Conservation (phyloP, 2,329 filamentous ascomycete species). For the Scorias spongiosa region DNA sequence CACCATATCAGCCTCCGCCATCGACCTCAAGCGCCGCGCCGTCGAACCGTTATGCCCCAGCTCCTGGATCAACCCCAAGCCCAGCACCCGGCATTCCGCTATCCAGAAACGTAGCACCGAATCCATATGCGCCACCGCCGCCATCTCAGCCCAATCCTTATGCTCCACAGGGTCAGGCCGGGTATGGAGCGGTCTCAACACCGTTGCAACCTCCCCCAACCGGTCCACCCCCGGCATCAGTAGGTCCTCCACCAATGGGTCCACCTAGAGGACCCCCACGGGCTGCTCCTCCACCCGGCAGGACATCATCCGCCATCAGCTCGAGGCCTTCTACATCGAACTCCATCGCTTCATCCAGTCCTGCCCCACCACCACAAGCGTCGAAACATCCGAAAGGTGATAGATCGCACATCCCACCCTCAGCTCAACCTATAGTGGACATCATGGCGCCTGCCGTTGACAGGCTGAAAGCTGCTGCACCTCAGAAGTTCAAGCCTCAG, state of each 20-base stretch:
- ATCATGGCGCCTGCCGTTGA: conserved; percentile 74
- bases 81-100: conserved; percentile 22
- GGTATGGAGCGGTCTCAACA: conserved; percentile 29
- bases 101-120: conserved; percentile 30
- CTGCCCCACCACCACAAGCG: conserved; percentile 3
- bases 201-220: conserved; percentile 22
- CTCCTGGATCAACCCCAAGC: conserved; percentile 41
- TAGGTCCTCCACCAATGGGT: conserved; percentile 22
- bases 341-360: neutral
- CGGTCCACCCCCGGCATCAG: conserved; percentile 20
- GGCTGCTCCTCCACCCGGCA: conserved; percentile 30
- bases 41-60: conserved; percentile 58
- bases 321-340: conserved; percentile 4
- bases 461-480: conserved; percentile 72
- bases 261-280: conserved; percentile 34
- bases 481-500: conserved; percentile 71
- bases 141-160: conserved; percentile 16
- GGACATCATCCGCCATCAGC: conserved; percentile 26
- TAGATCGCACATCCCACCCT: conserved; percentile 69
- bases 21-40: conserved; percentile 44
- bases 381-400: conserved; percentile 48
- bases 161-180: conserved; percentile 20
- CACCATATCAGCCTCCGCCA: conserved; percentile 74
- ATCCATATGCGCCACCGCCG: conserved; percentile 25
- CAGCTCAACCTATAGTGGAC: conserved; percentile 65